Evolutionary conservation across 495 filamentous ascomycete species (phyloP).

Genomic region (Tuber borchii): DNA sequence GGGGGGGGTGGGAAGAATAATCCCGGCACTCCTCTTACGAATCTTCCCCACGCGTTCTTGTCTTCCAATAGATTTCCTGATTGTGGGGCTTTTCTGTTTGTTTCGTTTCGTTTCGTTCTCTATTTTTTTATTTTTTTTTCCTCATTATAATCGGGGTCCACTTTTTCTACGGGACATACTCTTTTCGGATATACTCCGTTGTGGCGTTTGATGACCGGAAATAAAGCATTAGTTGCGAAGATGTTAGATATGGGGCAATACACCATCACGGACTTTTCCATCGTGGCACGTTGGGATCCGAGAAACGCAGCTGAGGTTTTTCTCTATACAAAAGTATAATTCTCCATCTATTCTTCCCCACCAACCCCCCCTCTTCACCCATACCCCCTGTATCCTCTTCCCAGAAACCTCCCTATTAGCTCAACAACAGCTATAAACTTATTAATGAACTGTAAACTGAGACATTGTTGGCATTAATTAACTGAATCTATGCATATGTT

Average conservation of each 20-base stretch:
- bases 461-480: neutral
- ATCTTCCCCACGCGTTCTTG: neutral
- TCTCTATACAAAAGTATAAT: conserved; percentile 39
- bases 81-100: neutral
- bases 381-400: neutral
- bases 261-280: conserved; percentile 33
- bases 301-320: conserved; percentile 32
- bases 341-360: conserved; percentile 4
- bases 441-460: neutral
- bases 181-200: neutral
- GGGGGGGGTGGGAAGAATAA: neutral
- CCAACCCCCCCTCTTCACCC: neutral
- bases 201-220: neutral
- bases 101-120: conserved; percentile 1
- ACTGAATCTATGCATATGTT: neutral
- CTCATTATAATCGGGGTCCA: neutral
- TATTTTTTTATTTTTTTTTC: neutral
- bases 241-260: neutral
- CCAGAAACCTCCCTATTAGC: neutral
- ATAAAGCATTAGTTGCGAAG: neutral
- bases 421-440: neutral
- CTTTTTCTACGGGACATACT: neutral
- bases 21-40: neutral
- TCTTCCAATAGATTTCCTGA: neutral
- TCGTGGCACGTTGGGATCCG: conserved; percentile 36